Evolutionary conservation across 441 rosid species (phyloP), one percentile per base, ranked within the genome.

Genomic region (Cnidoscolus chayamansa): DNA sequence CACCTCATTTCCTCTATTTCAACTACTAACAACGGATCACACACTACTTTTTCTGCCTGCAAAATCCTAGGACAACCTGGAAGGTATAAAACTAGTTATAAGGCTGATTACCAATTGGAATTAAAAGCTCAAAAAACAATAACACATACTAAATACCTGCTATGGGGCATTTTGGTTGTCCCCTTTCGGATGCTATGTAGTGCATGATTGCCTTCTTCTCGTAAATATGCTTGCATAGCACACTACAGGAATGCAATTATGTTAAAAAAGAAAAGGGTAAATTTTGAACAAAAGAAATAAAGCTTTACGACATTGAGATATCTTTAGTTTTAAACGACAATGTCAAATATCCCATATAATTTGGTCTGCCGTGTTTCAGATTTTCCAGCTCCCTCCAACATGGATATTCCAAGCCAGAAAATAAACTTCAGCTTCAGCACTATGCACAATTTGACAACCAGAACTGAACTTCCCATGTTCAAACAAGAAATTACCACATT

Each of bases 181-280:
- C 77, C 48, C 69, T 76, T 30, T 64, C 79, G 61, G 73, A 72
- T 79, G 57, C 75, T 70, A 91, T 86, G 82, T 86, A 79, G 47
- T 55, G 69, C 83, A 84, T 72, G 74, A 95, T 77, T 47, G 84
- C 88, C 15, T 74, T 70, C 79, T 88, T 87, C 32, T 91, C 97
- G 40, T 91, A 93, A 12, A 95, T 75, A 78, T 95, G 99, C 87
- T 83, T 88, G 97, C 98, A 93, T 20, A 84, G 91, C 85, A 80
- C 54, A 76, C 99, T 93, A 62, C 56, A 67, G 1, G 9, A 50
- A 11, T 12, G 35, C 4, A 37, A 12, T 25, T 25, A 25, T 25
- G 25, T 25, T 25, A 1, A 1, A 59, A 53, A 5, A 4, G 40
- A 43, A 43, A 47, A 55, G 15, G 6, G 35, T 5, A 17, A 76